Evolutionary conservation across 331 rosid species (phyloP).

Genomic region (Stylosanthes scabra): DNA sequence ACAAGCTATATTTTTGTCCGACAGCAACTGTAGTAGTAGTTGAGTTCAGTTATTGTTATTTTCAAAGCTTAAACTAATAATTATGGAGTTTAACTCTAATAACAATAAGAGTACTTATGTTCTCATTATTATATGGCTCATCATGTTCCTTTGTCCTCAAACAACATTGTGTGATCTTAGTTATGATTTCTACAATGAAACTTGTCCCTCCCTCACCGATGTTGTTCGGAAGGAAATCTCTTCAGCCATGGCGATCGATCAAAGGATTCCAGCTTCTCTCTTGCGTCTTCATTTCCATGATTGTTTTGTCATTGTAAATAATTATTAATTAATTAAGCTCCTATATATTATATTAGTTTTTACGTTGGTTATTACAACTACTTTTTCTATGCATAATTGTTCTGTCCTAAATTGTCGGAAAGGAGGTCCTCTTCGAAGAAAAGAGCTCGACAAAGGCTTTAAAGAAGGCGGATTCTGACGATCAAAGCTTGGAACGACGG

Average conservation of each 20-base stretch:
- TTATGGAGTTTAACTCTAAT: slow-evolving; percentile 42
- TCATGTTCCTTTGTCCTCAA: slow-evolving; percentile 43
- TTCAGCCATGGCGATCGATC: slow-evolving; percentile 57
- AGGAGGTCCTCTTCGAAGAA: no score
- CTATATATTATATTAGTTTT: neutral
- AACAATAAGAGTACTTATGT: slow-evolving; percentile 9
- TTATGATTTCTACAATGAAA: slow-evolving; percentile 52
- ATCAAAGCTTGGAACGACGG: no score
- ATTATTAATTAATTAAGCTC: no score
- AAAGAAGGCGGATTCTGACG: no score
- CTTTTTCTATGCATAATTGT: no score
- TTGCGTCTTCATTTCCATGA: slow-evolving; percentile 85
- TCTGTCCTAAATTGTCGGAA: no score
- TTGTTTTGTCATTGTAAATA: slow-evolving; percentile 65
- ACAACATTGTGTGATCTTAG: slow-evolving; percentile 58
- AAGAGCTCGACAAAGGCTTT: no score
- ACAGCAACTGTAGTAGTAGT: slow-evolving; percentile 5
- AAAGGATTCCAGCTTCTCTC: slow-evolving; percentile 80
- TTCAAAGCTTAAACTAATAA: neutral
- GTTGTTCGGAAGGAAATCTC: slow-evolving; percentile 50
- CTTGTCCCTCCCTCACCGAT: slow-evolving; percentile 56
- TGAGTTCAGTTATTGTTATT: neutral
- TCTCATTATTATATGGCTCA: slow-evolving; percentile 41
- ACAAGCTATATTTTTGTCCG: slow-evolving; percentile 2
- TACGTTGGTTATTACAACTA: neutral